These are phyloP conservation scores for Backusella tuberculispora DNA, from an alignment of 192 early-diverging fungal genomes.

Conservation along the genomic window DNA sequence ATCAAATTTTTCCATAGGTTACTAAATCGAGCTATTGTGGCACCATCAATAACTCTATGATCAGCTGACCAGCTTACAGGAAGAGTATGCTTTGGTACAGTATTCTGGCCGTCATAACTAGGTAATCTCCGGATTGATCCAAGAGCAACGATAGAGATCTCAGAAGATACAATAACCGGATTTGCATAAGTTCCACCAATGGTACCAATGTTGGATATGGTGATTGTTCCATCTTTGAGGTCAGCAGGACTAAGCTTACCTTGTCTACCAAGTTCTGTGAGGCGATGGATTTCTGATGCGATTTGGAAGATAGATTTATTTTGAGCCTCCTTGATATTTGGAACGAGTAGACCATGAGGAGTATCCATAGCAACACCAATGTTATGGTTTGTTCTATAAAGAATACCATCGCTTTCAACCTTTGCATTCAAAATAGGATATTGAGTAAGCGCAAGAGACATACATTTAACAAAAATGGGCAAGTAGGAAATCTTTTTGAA, in stretches of 20 bases:
- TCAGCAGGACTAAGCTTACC: constrained; percentile 68
- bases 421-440: constrained; percentile 91
- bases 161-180: constrained; percentile 83
- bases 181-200: constrained; percentile 92
- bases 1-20: constrained; percentile 81
- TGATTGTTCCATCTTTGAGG: constrained; percentile 85
- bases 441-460: constrained; percentile 76
- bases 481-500: constrained; percentile 88
- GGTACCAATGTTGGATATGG: constrained; percentile 93
- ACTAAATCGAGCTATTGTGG: constrained; percentile 92
- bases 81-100: constrained; percentile 74
- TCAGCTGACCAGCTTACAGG: constrained; percentile 92
- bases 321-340: constrained; percentile 93
- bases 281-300: constrained; percentile 80
- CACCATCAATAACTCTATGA: constrained; percentile 95
- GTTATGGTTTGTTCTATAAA: constrained; percentile 82
- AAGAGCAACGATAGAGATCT: constrained; percentile 91
- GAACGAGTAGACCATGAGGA: constrained; percentile 89
- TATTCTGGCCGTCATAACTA: constrained; percentile 45
- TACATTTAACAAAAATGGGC: constrained; percentile 95
- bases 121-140: constrained; percentile 85
- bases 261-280: constrained; percentile 67
- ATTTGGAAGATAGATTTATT: constrained; percentile 86
- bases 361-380: constrained; percentile 98
- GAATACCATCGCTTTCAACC: constrained; percentile 55